Evolutionary conservation across 2,329 filamentous ascomycete genomes (phyloP), one percentile per base, ranked within the genome.

Genomic region (Xylaria sp.): DNA sequence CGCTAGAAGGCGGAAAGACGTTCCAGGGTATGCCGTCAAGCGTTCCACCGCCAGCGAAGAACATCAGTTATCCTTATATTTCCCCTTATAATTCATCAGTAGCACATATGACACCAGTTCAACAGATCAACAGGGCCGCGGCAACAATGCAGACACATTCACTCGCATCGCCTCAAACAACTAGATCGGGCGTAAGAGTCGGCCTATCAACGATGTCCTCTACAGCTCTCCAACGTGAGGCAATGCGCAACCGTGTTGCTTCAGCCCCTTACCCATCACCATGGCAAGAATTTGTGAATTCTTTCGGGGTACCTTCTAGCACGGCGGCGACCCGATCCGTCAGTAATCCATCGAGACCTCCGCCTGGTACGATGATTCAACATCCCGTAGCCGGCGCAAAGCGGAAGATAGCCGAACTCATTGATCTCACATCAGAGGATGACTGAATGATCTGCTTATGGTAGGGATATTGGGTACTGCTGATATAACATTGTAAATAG

Each of bases 381-480:
- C 51, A 58, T 57, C 51, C 59, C 6, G 57, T 60, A 4, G 51
- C 59, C 15, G 26, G 59, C n/a, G 36, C 44, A 26, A 58, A 58
- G 44, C 53, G 69, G 44, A 72, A 72, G 57, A 63, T 63, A 26
- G 53, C 63, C 31, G 72, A 75, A n/a, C n/a, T 66, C 20, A 71
- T 72, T 44, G 72, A 73, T 28, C 72, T 73, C 38, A 74, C 70
- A 6, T 60, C 54, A 6, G 71, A 73, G 4, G 66, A 72, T 26
- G 38, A 65, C 40, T 56, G 13, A 56, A 20, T 15, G 15, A 17
- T 31, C 17, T 44, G 15, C 23, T 15, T 31, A 13, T 33, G 13
- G 23, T 23, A 3, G 15, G 26, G 26, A 57, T 33, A n/a, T 53
- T 15, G 9, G 23, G 28, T 40, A 48, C 10, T 59, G 15, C n/a